Conservation (phyloP, 2,329 filamentous ascomycete species). For the Cercospora janseana region DNA sequence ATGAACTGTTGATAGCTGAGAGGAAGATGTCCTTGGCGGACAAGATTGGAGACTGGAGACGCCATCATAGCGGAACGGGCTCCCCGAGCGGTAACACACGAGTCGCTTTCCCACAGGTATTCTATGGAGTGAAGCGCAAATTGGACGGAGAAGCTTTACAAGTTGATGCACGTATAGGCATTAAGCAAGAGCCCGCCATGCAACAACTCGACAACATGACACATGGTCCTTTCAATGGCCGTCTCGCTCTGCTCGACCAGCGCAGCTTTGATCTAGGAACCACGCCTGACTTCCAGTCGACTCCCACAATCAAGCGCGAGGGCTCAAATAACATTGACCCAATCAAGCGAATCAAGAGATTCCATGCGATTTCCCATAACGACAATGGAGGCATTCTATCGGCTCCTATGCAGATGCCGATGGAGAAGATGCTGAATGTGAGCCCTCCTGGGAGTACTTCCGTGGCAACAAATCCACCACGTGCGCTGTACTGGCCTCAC, state of each 20-base stretch:
- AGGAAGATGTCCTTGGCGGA: constrained; percentile 13
- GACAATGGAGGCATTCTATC: too few relatives aligned
- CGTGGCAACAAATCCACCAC: too few relatives aligned
- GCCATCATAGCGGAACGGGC: constrained; percentile 4
- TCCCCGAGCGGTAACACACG: not conserved
- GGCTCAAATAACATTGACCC: not conserved
- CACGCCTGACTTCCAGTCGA: not conserved
- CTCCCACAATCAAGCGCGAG: not conserved
- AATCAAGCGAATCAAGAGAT: not conserved
- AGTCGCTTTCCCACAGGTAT: not conserved
- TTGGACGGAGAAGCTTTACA: not conserved
- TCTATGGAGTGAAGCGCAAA: constrained; percentile 1
- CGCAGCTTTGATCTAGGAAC: not conserved
- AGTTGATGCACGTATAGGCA: not conserved
- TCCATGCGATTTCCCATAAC: not conserved
- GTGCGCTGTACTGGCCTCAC: too few relatives aligned
- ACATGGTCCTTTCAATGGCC: not conserved
- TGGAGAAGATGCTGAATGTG: too few relatives aligned
- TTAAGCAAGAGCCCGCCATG: not conserved
- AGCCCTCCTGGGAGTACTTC: too few relatives aligned
- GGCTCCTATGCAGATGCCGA: too few relatives aligned
- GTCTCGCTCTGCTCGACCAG: not conserved
- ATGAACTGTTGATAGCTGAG: not conserved
- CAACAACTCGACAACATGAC: not conserved
- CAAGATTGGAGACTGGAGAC: constrained; percentile 21